Conservation (phyloP, 306 rosid species). For the Dalbergia cochinchinensis region DNA sequence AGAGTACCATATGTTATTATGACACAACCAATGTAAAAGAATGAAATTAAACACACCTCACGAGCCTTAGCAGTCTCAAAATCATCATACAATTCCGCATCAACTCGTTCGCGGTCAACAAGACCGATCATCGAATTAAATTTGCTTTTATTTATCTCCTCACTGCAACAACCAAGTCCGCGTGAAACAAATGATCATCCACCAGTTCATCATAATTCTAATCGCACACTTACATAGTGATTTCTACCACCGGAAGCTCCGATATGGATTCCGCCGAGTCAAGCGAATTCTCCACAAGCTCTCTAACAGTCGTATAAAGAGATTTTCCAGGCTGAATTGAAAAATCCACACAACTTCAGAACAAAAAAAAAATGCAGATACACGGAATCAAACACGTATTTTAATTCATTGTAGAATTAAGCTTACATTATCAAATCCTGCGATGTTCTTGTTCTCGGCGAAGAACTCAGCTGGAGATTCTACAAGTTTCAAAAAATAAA, state of each 20-base stretch:
- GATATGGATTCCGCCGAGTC: constrained; percentile 94
- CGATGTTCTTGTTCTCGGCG: constrained; percentile 95
- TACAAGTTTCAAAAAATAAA: constrained; percentile 40
- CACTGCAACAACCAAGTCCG: constrained; percentile 58
- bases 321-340: constrained; percentile 83
- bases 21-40: constrained; percentile 6
- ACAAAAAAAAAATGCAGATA: background rate
- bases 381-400: constrained; percentile 14
- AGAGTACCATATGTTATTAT: constrained; percentile 6
- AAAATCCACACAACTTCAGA: constrained; percentile 45
- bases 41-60: constrained; percentile 64
- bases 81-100: constrained; percentile 82
- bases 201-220: constrained; percentile 5
- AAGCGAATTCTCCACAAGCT: constrained; percentile 87
- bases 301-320: constrained; percentile 93
- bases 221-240: constrained; percentile 71
- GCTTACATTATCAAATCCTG: constrained; percentile 91
- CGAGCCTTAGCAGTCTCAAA: constrained; percentile 90
- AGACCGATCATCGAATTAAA: constrained; percentile 97
- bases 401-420: background rate
- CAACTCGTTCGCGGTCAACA: constrained; percentile 89
- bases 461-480: constrained; percentile 98
- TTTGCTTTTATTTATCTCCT: constrained; percentile 88
- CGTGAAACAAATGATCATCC: constrained; percentile 9
- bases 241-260: constrained; percentile 90